Evolutionary conservation across 192 early-diverging fungal genomes (phyloP), one percentile per base, ranked within the genome.

Genomic region (Coemansia sp.): DNA sequence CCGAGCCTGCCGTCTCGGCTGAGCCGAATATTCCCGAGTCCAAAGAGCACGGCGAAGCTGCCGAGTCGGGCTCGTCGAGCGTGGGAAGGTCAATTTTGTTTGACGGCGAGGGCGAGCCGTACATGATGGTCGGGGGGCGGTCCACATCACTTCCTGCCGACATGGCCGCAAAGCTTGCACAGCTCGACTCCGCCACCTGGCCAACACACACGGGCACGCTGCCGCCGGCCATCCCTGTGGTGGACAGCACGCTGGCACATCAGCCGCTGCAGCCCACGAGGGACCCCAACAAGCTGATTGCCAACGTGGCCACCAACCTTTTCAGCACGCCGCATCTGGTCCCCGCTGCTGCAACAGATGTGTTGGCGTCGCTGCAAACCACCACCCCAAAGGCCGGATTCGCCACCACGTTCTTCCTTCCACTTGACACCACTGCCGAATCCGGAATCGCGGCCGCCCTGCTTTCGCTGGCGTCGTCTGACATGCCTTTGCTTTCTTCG

Each of bases 161-260:
- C 1, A 27, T 72, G 5, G 68, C 68, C 21, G 68, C 60, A 17
- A 64, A 64, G 35, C 45, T 72, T 4, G 56, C 64, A 56, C 57
- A 72, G 16, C 21, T 54, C 6, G 68, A n/a, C 37, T 55, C 56
- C 27, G 8, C 38, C 4, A 43, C 49, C 0, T 27, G 36, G 0
- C 21, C 27, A 4, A 28, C n/a, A n/a, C n/a, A n/a, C n/a, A n/a
- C n/a, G n/a, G n/a, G n/a, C n/a, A 39, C 49, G 5, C 54, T 41
- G 1, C 59, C 67, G 18, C 38, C 58, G 20, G 46, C 59, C 11
- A 62, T 69, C 3, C 59, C 67, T 4, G 59, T 69, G 4, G 60
- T 54, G 9, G 67, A 62, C 29, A 53, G 50, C 16, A 12, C 42
- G 3, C 18, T 7, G 11, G 20, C 33, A 5, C 21, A 18, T 2